Conservation (phyloP, 2,329 filamentous ascomycete genomes). For the Eurotiales sp. region DNA sequence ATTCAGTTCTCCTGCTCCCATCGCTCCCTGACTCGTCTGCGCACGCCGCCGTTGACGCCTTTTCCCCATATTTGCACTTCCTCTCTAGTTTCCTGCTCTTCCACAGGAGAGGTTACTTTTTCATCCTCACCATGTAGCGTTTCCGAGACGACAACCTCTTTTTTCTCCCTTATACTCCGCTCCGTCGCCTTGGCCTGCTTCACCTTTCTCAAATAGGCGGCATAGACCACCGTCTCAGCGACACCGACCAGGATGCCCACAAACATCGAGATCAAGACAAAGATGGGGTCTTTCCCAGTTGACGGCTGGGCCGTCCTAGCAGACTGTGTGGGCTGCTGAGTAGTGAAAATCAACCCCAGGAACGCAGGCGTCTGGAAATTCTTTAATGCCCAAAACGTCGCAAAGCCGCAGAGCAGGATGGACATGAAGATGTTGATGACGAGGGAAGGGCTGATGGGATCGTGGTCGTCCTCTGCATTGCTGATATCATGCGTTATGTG, state of each 20-base stretch:
- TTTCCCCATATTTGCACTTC: slow-evolving; percentile 41
- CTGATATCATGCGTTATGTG: slow-evolving; percentile 31
- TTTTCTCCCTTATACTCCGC: slow-evolving; percentile 36
- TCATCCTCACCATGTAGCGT: slow-evolving; percentile 18
- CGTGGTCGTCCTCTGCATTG: slow-evolving; percentile 19
- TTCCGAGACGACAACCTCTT: slow-evolving; percentile 25
- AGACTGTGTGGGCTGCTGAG: too few relatives aligned
- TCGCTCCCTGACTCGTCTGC: slow-evolving; percentile 37
- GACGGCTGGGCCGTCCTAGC: neutral
- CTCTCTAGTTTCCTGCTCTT: too few relatives aligned
- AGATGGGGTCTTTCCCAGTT: slow-evolving; percentile 28
- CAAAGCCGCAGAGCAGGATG: slow-evolving; percentile 63
- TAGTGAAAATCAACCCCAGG: neutral
- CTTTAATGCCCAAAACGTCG: slow-evolving; percentile 42
- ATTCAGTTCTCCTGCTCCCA: slow-evolving; percentile 29
- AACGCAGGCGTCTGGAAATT: slow-evolving; percentile 34
- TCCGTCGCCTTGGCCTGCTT: slow-evolving; percentile 37
- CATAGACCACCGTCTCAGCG: slow-evolving; percentile 46
- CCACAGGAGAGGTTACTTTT: too few relatives aligned
- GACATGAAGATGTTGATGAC: slow-evolving; percentile 89
- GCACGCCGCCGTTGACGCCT: slow-evolving; percentile 37
- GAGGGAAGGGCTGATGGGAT: slow-evolving; percentile 49
- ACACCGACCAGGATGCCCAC: slow-evolving; percentile 42
- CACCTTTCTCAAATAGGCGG: slow-evolving; percentile 44
- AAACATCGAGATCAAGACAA: slow-evolving; percentile 39